Base-by-base conservation (phyloP, 1,284 basidiomycete species). In the Microbotryum saponariae region DNA sequence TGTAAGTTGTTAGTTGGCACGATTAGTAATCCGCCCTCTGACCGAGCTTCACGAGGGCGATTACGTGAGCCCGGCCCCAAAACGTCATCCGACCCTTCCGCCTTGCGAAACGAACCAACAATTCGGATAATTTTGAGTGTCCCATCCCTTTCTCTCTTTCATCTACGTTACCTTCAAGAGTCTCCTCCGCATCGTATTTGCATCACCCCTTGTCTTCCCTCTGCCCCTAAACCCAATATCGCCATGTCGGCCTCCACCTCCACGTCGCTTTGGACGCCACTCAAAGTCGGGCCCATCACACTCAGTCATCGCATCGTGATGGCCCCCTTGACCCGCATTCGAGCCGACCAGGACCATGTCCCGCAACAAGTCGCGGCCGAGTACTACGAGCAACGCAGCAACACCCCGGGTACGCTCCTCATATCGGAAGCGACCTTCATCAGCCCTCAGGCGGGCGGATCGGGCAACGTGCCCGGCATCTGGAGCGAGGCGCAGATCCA, bases 381-480 rank as follows among this genome's bases (percentile, higher is more conserved):
- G 51, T 81, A 82, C 69, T 82, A 82, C 70, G 63, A 70, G 0
- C 81, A 82, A 68, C 76, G 81, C 21, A 78, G 75, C 7, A 73
- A 72, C 45, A 67, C 64, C 0, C 77, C 79, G 0, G 81, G 81
- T 0, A 79, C 79, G 1, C 71, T 83, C 5, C 70, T 82, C 42
- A 78, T 82, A 54, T 73, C 78, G 4, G 82, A 82, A 70, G 80
- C 73, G 0, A 79, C 78, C 0, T 72, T 77, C 66, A 78, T 82
- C 54, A 68, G 29, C 4, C 48, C 56, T 10, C 27, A 59, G 27
- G 62, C 68, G 10, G 67, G 62, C 42, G 79, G 79, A 5, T 72
- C 71, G 44, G 49, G 66, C 1, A 64, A 78, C 57, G 74, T 74
- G 3, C 81, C 80, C 2, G 78, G 79, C 0, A 77, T 82, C 33